phyloP scores from a whole-genome alignment of 169 alveolate species.

The Plasmodium vivax region DNA sequence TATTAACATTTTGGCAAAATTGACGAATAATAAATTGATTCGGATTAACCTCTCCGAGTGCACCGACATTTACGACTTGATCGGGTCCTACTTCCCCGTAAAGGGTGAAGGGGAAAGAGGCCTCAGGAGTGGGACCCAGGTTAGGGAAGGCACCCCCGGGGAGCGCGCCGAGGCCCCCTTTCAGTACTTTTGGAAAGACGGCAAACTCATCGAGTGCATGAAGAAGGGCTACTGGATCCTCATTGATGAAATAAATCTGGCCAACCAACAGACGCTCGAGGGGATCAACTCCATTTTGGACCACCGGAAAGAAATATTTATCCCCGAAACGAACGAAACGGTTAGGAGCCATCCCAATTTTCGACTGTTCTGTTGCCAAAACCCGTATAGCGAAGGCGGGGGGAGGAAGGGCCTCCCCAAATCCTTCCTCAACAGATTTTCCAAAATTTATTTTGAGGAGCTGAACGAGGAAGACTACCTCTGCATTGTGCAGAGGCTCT shows the following conservation, averaged over 20 bases:
- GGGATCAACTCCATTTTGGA: slow-evolving; percentile 99
- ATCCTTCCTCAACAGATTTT: slow-evolving; percentile 98
- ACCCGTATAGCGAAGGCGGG: slow-evolving; percentile 97
- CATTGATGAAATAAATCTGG: slow-evolving; percentile 98
- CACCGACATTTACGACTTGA: slow-evolving; percentile 95
- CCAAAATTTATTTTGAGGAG: slow-evolving; percentile 93
- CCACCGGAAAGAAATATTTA: slow-evolving; percentile 96
- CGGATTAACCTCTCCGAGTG: slow-evolving; percentile 96
- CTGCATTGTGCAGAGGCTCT: slow-evolving; percentile 86
- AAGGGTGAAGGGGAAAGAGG: slow-evolving; percentile 61
- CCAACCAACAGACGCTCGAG: slow-evolving; percentile 98
- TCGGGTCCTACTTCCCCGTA: slow-evolving; percentile 92
- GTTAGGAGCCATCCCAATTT: slow-evolving; percentile 95
- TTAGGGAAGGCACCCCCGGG: background rate
- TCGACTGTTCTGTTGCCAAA: slow-evolving; percentile 98
- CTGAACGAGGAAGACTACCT: slow-evolving; percentile 88
- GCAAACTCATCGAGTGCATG: slow-evolving; percentile 96
- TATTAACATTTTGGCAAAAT: slow-evolving; percentile 91
- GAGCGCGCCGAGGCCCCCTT: slow-evolving; percentile 8
- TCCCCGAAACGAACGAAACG: slow-evolving; percentile 95
- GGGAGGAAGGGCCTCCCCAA: slow-evolving; percentile 99
- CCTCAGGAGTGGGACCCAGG: background rate
- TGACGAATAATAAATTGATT: slow-evolving; percentile 88
- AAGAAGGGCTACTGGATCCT: slow-evolving; percentile 98
- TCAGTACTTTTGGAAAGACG: slow-evolving; percentile 95